Evolutionary conservation across 2,329 filamentous ascomycete species (phyloP).

Genomic region (Alternaria panax): DNA sequence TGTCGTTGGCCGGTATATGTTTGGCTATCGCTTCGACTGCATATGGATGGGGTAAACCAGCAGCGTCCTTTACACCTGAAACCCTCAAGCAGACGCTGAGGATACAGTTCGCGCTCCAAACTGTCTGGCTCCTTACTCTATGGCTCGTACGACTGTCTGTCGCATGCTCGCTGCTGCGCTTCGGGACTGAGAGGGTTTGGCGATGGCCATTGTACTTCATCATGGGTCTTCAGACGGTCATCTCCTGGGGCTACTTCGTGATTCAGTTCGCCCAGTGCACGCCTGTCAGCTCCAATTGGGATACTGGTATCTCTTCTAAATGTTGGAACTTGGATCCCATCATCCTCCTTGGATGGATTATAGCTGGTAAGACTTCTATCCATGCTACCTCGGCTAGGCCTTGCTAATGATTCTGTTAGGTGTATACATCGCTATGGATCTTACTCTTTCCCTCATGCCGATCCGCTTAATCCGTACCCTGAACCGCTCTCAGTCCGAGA

Average conservation of each 20-base stretch:
- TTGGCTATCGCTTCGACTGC: slow-evolving; percentile 24
- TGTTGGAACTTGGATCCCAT: slow-evolving; percentile 33
- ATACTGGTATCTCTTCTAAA: slow-evolving; percentile 27
- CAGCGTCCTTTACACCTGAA: slow-evolving; percentile 22
- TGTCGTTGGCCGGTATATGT: slow-evolving; percentile 27
- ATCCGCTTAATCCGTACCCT: slow-evolving; percentile 34
- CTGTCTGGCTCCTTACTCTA: slow-evolving; percentile 33
- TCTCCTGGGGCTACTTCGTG: slow-evolving; percentile 33
- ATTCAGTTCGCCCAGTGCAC: slow-evolving; percentile 39
- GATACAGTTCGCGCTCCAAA: slow-evolving; percentile 37
- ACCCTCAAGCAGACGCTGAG: slow-evolving; percentile 21
- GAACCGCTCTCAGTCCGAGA: slow-evolving; percentile 29
- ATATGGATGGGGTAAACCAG: slow-evolving; percentile 36
- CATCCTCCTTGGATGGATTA: slow-evolving; percentile 33
- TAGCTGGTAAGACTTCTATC: slow-evolving; percentile 24
- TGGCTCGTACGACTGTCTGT: slow-evolving; percentile 35
- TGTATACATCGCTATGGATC: slow-evolving; percentile 36
- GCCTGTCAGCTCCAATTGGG: slow-evolving; percentile 34
- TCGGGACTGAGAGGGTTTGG: slow-evolving; percentile 29
- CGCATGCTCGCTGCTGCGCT: slow-evolving; percentile 35
- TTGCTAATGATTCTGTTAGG: slow-evolving; percentile 10
- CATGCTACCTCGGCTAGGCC: neutral
- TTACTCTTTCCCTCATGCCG: slow-evolving; percentile 36
- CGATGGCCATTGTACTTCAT: slow-evolving; percentile 29
- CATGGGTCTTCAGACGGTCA: slow-evolving; percentile 31